Base-by-base conservation (phyloP, 495 filamentous ascomycete species). In the Penicillium pancosmium region DNA sequence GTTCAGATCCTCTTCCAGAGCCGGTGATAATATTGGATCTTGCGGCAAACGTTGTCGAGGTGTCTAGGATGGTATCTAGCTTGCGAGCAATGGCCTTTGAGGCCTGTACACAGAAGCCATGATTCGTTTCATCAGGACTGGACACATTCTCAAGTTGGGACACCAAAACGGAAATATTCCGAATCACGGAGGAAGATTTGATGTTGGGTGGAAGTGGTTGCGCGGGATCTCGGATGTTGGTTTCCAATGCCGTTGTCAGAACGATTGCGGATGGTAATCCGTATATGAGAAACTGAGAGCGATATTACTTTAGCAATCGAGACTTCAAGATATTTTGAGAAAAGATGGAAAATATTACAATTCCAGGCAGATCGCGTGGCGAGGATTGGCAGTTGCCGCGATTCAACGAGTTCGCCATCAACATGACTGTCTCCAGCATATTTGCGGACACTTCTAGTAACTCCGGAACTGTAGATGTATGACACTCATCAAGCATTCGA, bases 361-460 rank as follows among this genome's bases (percentile, higher is more conserved):
- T 56, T 53, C 35, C 54, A 27, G 64, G 64, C 5, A 63, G 9
- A 57, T 66, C 64, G 49, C 19, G 25, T 2, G 48, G 51, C 5
- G 31, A 50, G 23, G 23, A 23, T 4, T 23, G 23, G 21, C 57
- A 57, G 6, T 34, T 31, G 5, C 35, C 40, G 27, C 54, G 63
- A 4, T 50, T 55, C 43, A 57, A 53, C 13, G 57, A 41, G 48
- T 61, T 66, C 52, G 35, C 57, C 53, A 66, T 52, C 34, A 58
- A 55, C 1, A 66, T 46, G n/a, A 63, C 53, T 50, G 57, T 63
- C 35, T 66, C 60, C 21, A 66, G 15, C 7, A 66, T 66, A 18
- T 60, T 41, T 60, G 46, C 53, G 23, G 64, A 60, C 10, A 66
- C 46, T 5, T 61, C 46, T 21, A 66, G 61, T 15, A 66, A 36